Base-by-base conservation (phyloP, 495 filamentous ascomycete genomes). In the Neurospora sp. region DNA sequence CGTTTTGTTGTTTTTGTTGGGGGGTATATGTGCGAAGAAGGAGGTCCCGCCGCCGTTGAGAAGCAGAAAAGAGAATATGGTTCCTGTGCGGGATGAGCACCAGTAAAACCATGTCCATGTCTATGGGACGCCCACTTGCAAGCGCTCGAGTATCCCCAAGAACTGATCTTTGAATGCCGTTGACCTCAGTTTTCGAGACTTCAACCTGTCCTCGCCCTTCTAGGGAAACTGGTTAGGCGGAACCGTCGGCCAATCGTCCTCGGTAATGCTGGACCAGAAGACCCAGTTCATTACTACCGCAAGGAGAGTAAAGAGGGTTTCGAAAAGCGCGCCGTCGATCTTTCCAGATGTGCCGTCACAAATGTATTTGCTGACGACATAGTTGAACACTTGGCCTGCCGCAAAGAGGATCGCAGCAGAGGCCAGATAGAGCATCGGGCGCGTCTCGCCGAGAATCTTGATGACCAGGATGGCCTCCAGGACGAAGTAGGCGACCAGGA, bases 191-290 rank as follows among this genome's bases (percentile, higher is more conserved):
- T 66, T 66, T 66, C 54, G 54, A 66, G 54, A 66, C 54, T 66
- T 66, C 54, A 66, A 66, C 54, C 54, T 72, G 42, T 69, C 28
- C 43, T 19, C 31, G 42, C 24, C 34, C n/a, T 70, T 72, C 71
- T 73, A 81, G 54, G 81, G 79, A 73, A 81, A 83, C 13, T 77
- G 73, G 48, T 73, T 73, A 43, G 34, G 37, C 40, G 54, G 28
- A 15, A 85, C 83, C 13, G 90, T 89, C 1, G 96, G 94, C 96
- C 96, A 99, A 84, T 98, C 95, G 78, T 99, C 96, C 83, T 99
- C 96, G 5, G 96, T 99, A 78, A 99, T 99, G 84, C 93, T 97
- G 48, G 93, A 95, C 96, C 96, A 98, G 86, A 99, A 99, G 75
- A 92, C 78, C 95, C 95, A 99, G 69, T 97, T 78, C 82, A 87